Base-by-base conservation (phyloP, 2,329 filamentous ascomycete species). In the Aspergillus clavatus region DNA sequence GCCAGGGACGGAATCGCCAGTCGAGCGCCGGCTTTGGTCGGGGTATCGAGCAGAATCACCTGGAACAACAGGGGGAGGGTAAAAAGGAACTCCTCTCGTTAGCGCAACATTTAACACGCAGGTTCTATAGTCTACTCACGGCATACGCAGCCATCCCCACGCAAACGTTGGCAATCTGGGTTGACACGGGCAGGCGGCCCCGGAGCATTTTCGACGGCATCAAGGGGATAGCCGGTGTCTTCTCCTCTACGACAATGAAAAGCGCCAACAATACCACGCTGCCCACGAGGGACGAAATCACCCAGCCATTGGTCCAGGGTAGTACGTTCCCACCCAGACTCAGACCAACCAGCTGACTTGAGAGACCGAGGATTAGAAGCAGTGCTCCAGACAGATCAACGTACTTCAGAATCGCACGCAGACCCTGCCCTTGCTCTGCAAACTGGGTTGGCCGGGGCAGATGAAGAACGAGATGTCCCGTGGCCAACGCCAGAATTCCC, bases 91-190 rank as follows among this genome's bases (percentile, higher is more conserved):
- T 69, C 23, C 16, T n/a, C 2, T 29, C 2, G 23, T 49, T 31
- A 43, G 47, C n/a, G n/a, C n/a, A n/a, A n/a, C n/a, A n/a, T n/a
- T n/a, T 23, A 4, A 2, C 5, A 7, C 23, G 5, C 39, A 28
- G 21, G 28, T 23, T 16, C 28, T 22, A 5, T 24, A 3, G 40
- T 3, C 14, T 6, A 70, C 78, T 61, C 59, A 83, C 80, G 12
- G 78, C 79, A 59, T 84, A 84, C 1, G 79, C 79, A 7, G 79
- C 73, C 60, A 82, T 73, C 0, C 81, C 81, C 1, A 77, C 76
- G 45, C 77, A 81, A 10, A 83, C 67, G 49, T 84, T 84, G 38
- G 79, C 72, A 18, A 78, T 65, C 50, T 82, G 79, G 2, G 76
- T 78, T 2, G 77, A 69, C 1, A 81, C 63, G 0, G 78, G 77